Percentiles rank a stretch among this genome's conserved stretches.
phyloP scores from a whole-genome alignment of 345 rosid species.

The Ceriops tagal region DNA sequence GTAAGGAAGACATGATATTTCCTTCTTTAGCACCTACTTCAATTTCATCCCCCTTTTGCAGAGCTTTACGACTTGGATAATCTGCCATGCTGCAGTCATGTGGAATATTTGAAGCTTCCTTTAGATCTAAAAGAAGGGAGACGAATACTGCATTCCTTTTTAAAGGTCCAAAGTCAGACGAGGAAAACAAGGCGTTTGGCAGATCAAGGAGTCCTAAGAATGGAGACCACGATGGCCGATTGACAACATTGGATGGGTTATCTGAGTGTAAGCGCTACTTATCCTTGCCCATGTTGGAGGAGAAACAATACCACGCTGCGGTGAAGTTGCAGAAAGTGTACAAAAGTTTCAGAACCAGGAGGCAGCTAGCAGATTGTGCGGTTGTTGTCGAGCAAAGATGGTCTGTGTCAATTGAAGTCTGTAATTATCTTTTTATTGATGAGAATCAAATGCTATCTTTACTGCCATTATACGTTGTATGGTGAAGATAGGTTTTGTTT shows the following conservation, averaged over 20 bases:
- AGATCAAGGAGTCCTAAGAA: conserved; percentile 25
- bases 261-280: conserved; percentile 7
- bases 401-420: conserved; percentile 29
- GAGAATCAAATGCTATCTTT: not conserved
- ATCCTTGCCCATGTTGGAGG: conserved; percentile 10
- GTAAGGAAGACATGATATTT: not conserved
- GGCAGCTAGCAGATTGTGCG: conserved; percentile 91
- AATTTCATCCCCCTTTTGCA: conserved; percentile 23
- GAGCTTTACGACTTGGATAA: conserved; percentile 29
- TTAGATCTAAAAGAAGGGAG: conserved; percentile 36
- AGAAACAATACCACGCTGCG: conserved; percentile 57
- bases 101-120: conserved; percentile 26
- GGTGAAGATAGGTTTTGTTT: not conserved
- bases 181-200: conserved; percentile 23
- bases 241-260: conserved; percentile 18
- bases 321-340: conserved; percentile 83
- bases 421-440: not conserved
- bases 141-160: conserved; percentile 18
- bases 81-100: conserved; percentile 25
- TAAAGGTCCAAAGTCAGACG: conserved; percentile 26
- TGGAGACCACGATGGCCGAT: conserved; percentile 20
- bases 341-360: conserved; percentile 83
- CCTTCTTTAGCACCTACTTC: conserved; percentile 19
- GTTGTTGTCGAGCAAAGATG: conserved; percentile 93
- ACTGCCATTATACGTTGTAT: not conserved